Percentiles rank a stretch among this genome's conserved stretches.
These are phyloP conservation scores for Phylloporus arenicola DNA, from an alignment of 768 basidiomycete species.

Conservation along the genomic window DNA sequence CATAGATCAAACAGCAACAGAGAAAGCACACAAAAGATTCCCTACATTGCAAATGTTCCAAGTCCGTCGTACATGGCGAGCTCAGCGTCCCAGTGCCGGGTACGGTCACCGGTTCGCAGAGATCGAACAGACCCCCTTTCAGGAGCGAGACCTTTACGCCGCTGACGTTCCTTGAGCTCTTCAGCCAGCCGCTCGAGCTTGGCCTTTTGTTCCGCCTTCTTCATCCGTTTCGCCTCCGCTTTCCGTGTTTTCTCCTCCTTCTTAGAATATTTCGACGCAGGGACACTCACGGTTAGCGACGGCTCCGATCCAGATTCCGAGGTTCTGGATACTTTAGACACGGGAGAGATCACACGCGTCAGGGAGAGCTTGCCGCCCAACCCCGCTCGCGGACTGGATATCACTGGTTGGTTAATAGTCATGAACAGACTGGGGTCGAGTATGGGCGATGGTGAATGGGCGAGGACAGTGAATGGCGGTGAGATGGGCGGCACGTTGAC, in stretches of 20 bases:
- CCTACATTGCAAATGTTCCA: slow-evolving; percentile 16
- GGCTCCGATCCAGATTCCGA: slow-evolving; percentile 4
- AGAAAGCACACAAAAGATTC: slow-evolving; percentile 6
- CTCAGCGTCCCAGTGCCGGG: slow-evolving; percentile 20
- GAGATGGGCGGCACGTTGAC: slow-evolving; percentile 24
- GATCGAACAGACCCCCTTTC: slow-evolving; percentile 32
- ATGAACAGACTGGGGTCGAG: slow-evolving; percentile 3
- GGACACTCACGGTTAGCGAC: slow-evolving; percentile 16
- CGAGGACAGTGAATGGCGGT: slow-evolving; percentile 13
- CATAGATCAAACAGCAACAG: slow-evolving; percentile 11
- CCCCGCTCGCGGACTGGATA: slow-evolving; percentile 5
- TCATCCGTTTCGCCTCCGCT: slow-evolving; percentile 39
- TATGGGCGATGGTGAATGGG: slow-evolving; percentile 14
- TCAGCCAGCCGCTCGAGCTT: slow-evolving; percentile 40
- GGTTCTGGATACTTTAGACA: slow-evolving; percentile 12
- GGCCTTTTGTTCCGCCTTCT: slow-evolving; percentile 38
- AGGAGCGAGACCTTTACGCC: slow-evolving; percentile 25
- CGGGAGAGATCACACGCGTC: slow-evolving; percentile 26
- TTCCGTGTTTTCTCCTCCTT: slow-evolving; percentile 36
- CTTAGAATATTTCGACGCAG: slow-evolving; percentile 11
- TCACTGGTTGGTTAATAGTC: background rate
- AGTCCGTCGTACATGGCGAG: slow-evolving; percentile 32
- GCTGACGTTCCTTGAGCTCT: slow-evolving; percentile 38
- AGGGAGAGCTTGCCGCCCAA: slow-evolving; percentile 18
- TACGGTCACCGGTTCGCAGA: slow-evolving; percentile 16